Conservation (phyloP, 129 eudicot genomes). For the Lactuca saligna region DNA sequence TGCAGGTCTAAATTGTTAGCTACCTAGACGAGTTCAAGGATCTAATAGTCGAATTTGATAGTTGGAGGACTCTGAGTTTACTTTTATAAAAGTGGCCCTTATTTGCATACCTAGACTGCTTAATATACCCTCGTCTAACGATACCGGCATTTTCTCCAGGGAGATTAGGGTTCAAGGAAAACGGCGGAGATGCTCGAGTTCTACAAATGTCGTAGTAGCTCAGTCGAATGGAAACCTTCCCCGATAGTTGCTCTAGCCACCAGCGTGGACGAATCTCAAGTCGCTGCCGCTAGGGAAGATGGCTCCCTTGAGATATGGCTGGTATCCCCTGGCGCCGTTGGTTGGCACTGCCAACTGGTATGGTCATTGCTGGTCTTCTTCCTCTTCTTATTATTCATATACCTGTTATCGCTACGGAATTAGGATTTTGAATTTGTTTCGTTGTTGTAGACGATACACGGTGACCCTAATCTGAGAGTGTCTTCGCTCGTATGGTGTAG, state of each 20-base stretch:
- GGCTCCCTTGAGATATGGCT: constrained; percentile 96
- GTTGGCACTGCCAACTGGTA: constrained; percentile 96
- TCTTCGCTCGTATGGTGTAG: constrained; percentile 84
- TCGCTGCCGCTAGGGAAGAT: constrained; percentile 91
- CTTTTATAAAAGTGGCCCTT: too few relatives aligned
- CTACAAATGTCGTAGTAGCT: constrained; percentile 42
- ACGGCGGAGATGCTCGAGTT: constrained; percentile 51
- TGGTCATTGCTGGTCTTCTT: not conserved
- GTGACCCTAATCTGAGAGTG: constrained; percentile 64
- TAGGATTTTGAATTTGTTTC: constrained; percentile 17
- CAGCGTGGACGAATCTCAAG: constrained; percentile 75
- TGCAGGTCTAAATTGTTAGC: too few relatives aligned
- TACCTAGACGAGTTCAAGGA: too few relatives aligned
- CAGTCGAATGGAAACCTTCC: constrained; percentile 78
- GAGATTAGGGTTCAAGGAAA: constrained; percentile 27
- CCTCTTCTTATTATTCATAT: not conserved
- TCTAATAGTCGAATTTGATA: too few relatives aligned
- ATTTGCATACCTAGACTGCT: too few relatives aligned
- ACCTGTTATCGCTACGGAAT: not conserved
- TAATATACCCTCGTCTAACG: too few relatives aligned
- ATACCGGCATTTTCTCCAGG: not conserved
- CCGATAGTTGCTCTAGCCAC: constrained; percentile 86
- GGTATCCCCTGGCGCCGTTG: constrained; percentile 93
- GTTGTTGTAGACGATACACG: constrained; percentile 63
- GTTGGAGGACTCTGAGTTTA: too few relatives aligned